These are phyloP conservation scores for Aschersonia sp. DNA, from an alignment of 2,329 filamentous ascomycete species.

Conservation along the genomic window DNA sequence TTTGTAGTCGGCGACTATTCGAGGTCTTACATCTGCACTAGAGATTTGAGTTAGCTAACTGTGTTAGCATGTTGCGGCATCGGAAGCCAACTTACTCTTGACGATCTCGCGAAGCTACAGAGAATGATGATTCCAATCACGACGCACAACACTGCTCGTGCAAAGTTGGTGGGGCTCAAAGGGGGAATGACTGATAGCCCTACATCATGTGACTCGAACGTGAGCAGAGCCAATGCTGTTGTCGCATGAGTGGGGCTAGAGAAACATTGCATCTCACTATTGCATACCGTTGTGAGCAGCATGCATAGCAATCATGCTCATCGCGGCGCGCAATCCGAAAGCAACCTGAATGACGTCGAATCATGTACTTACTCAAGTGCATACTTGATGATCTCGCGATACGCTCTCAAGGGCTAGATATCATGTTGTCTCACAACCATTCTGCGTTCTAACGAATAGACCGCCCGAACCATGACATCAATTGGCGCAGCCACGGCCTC, in stretches of 20 bases:
- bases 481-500: constrained; percentile 10
- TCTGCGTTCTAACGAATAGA: constrained; percentile 22
- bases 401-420: neutral
- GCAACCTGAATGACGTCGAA: no score
- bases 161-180: constrained; percentile 29
- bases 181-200: constrained; percentile 19
- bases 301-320: no score
- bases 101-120: constrained; percentile 22
- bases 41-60: neutral
- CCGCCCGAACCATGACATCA: constrained; percentile 17
- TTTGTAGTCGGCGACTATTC: neutral
- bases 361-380: no score
- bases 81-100: constrained; percentile 39
- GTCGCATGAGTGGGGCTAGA: no score
- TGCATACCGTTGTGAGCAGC: no score
- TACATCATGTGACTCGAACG: constrained; percentile 14
- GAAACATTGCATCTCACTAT: no score
- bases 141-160: constrained; percentile 20
- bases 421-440: constrained; percentile 18
- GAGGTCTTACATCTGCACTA: constrained; percentile 77
- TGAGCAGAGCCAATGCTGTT: neutral
- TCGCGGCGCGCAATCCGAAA: no score
- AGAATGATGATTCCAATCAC: constrained; percentile 25
- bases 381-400: no score
- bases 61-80: neutral